Conservation (phyloP, 75 land plant species). For the Sequoia sempervirens region DNA sequence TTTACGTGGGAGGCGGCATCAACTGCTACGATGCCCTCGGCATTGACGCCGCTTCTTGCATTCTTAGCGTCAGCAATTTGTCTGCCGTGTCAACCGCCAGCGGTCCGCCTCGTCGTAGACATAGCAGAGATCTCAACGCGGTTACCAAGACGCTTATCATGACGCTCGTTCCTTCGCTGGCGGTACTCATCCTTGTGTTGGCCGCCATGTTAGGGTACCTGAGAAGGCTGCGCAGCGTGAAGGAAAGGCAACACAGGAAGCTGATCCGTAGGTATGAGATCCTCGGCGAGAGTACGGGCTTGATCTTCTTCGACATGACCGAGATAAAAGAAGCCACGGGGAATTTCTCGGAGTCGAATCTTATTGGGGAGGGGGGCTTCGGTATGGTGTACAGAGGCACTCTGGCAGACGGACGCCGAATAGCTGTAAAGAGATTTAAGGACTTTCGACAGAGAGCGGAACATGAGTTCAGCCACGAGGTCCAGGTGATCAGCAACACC, state of each 20-base stretch:
- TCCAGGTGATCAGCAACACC: no score
- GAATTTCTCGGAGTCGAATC: slow-evolving; percentile 6
- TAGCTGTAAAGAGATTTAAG: no score
- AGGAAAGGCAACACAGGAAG: neutral
- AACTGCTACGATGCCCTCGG: neutral
- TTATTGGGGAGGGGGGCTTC: no score
- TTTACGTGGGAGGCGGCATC: no score
- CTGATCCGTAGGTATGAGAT: neutral
- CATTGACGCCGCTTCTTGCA: neutral
- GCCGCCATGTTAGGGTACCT: neutral
- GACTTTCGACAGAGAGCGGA: no score
- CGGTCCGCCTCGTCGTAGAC: no score
- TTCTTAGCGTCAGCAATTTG: neutral
- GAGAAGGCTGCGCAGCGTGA: neutral
- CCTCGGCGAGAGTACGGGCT: neutral
- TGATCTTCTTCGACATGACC: slow-evolving; percentile 13
- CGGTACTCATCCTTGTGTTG: neutral
- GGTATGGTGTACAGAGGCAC: no score
- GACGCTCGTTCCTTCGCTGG: no score
- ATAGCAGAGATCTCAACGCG: neutral
- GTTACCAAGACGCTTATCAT: no score
- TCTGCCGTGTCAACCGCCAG: neutral
- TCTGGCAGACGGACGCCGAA: no score
- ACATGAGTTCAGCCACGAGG: no score
- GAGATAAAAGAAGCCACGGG: slow-evolving; percentile 32